phyloP scores from a whole-genome alignment of 495 filamentous ascomycete species.

The Penicillium argentinense region DNA sequence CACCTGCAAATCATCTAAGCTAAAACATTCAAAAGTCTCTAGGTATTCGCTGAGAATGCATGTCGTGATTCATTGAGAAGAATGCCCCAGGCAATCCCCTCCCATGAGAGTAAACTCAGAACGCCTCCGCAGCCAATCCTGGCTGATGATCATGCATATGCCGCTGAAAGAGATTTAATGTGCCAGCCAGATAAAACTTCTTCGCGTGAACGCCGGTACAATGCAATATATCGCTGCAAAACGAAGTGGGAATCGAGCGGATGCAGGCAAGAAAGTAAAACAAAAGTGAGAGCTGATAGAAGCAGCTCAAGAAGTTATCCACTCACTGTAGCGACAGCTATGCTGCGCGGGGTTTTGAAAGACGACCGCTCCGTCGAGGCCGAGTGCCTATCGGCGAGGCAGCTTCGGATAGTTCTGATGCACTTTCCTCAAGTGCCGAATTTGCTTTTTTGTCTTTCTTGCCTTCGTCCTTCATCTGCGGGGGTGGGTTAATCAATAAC shows the following conservation, averaged over 20 bases:
- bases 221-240: conserved; percentile 29
- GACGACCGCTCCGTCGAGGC: conserved; percentile 24
- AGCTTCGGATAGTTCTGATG: neutral
- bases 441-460: conserved; percentile 12
- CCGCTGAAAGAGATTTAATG: conserved; percentile 9
- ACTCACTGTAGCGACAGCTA: neutral
- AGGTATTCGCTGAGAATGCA: conserved; percentile 18
- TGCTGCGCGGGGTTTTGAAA: conserved; percentile 17
- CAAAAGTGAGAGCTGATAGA: neutral
- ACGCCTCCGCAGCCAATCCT: conserved; percentile 15
- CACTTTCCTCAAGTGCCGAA: conserved; percentile 1
- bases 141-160: conserved; percentile 4
- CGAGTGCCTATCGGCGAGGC: conserved; percentile 8
- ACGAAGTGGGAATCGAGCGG: conserved; percentile 2
- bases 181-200: conserved; percentile 9
- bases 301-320: neutral
- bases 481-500: neutral
- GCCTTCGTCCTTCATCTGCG: conserved; percentile 19
- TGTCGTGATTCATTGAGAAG: conserved; percentile 17
- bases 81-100: conserved; percentile 27
- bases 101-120: conserved; percentile 22
- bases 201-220: conserved; percentile 23
- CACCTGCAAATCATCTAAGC: conserved; percentile 7
- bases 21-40: conserved; percentile 5
- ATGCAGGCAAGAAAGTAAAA: conserved; percentile 2